phyloP scores from a whole-genome alignment of 1,284 basidiomycete genomes.

The Gymnopus androsaceus region DNA sequence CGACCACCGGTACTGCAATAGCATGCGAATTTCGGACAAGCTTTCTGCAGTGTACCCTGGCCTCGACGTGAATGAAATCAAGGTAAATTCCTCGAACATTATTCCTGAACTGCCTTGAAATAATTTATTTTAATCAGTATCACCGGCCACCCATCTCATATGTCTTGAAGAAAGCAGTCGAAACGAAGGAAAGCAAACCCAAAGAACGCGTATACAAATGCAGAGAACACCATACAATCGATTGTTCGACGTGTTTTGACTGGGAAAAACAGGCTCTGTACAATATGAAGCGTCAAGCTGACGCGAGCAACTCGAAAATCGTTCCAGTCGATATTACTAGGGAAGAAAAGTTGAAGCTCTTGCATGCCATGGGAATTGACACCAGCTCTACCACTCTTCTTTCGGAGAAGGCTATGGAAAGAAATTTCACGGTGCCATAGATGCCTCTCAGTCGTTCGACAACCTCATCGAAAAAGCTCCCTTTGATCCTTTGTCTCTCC shows the following conservation, averaged over 20 bases:
- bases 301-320: neutral
- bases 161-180: slow-evolving; percentile 29
- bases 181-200: slow-evolving; percentile 21
- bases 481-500: slow-evolving; percentile 7
- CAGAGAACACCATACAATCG: slow-evolving; percentile 26
- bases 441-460: slow-evolving; percentile 9
- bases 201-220: slow-evolving; percentile 25
- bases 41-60: no score
- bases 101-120: no score
- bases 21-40: no score
- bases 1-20: no score
- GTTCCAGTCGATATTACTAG: neutral
- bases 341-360: slow-evolving; percentile 2
- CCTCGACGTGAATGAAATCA: no score
- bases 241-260: slow-evolving; percentile 33
- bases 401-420: slow-evolving; percentile 12
- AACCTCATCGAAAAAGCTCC: neutral
- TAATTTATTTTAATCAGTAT: no score
- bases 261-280: slow-evolving; percentile 25
- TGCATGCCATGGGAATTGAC: slow-evolving; percentile 8
- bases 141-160: slow-evolving; percentile 18
- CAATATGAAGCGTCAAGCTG: slow-evolving; percentile 1
- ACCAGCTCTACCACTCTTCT: slow-evolving; percentile 1
- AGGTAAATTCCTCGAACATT: no score
- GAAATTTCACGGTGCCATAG: slow-evolving; percentile 9